These are phyloP conservation scores for Cyclotella kingstonii DNA, from an alignment of 108 stramenopile species.

Conservation along the genomic window DNA sequence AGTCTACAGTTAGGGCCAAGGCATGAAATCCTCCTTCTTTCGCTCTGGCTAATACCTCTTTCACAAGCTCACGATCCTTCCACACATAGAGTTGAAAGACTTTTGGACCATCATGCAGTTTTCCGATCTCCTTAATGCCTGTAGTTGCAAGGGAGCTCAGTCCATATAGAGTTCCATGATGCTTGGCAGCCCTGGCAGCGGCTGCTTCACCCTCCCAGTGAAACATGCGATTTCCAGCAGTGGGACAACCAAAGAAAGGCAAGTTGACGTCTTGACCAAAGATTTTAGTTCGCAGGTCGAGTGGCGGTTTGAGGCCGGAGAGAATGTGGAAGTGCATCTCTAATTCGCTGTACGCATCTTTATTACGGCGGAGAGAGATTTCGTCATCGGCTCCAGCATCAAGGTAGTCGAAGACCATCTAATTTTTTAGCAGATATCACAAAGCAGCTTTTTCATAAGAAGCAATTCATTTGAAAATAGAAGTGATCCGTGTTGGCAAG, in stretches of 20 bases:
- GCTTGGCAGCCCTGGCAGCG: slow-evolving; percentile 82
- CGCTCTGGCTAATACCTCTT: slow-evolving; percentile 90
- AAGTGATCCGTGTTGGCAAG: neutral
- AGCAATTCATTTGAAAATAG: neutral
- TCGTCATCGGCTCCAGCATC: slow-evolving; percentile 92
- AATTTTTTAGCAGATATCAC: neutral
- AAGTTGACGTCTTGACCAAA: slow-evolving; percentile 80
- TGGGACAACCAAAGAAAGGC: slow-evolving; percentile 90
- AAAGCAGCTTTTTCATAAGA: neutral
- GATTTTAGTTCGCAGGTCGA: slow-evolving; percentile 82
- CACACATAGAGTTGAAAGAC: slow-evolving; percentile 98
- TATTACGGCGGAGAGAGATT: slow-evolving; percentile 83
- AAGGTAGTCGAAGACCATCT: slow-evolving; percentile 94
- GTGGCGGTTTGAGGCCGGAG: slow-evolving; percentile 86
- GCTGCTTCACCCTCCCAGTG: slow-evolving; percentile 92
- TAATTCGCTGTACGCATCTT: slow-evolving; percentile 86
- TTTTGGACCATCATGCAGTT: slow-evolving; percentile 74
- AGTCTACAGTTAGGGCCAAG: slow-evolving; percentile 94
- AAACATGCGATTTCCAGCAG: slow-evolving; percentile 93
- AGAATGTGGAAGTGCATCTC: slow-evolving; percentile 93
- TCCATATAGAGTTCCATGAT: slow-evolving; percentile 87
- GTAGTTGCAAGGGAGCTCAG: slow-evolving; percentile 86
- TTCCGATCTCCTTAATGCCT: slow-evolving; percentile 79
- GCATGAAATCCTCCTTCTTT: slow-evolving; percentile 95
- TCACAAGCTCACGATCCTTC: slow-evolving; percentile 94